Percentiles rank a stretch among this genome's conserved stretches.
phyloP scores from a whole-genome alignment of 768 basidiomycete genomes.

The Hysterangium stoloniferum region DNA sequence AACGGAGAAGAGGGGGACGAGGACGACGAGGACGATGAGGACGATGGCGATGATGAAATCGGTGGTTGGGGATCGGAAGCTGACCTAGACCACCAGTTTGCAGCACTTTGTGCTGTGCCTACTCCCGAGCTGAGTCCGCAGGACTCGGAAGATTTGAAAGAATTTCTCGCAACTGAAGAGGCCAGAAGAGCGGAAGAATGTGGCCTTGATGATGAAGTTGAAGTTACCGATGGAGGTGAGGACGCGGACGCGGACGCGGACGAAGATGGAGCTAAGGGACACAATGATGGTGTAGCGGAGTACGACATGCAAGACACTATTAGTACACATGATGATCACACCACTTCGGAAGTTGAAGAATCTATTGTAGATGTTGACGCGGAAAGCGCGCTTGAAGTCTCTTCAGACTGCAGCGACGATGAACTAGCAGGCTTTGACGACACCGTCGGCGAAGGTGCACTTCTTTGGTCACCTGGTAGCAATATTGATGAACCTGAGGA shows the following conservation, averaged over 20 bases:
- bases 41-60: slow-evolving; percentile 16
- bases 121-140: slow-evolving; percentile 35
- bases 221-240: slow-evolving; percentile 15
- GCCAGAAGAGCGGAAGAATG: slow-evolving; percentile 35
- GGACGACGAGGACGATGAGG: background rate
- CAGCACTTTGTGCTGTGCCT: slow-evolving; percentile 29
- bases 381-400: background rate
- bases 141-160: slow-evolving; percentile 55
- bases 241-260: slow-evolving; percentile 12
- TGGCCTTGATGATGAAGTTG: slow-evolving; percentile 40
- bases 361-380: background rate
- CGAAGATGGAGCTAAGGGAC: slow-evolving; percentile 12
- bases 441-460: slow-evolving; percentile 9
- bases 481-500: background rate
- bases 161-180: slow-evolving; percentile 60
- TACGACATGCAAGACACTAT: slow-evolving; percentile 12
- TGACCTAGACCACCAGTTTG: slow-evolving; percentile 13
- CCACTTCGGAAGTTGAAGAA: background rate
- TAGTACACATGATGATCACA: background rate
- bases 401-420: slow-evolving; percentile 3
- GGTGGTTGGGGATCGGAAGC: slow-evolving; percentile 23
- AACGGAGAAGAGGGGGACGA: slow-evolving; percentile 20
- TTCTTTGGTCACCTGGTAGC: slow-evolving; percentile 2
- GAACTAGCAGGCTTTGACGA: slow-evolving; percentile 10
- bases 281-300: slow-evolving; percentile 22